A percentile compares a stretch with the other conserved stretches of the same genome.
These are phyloP conservation scores for Kazachstania kunashirensis DNA, from an alignment of 805 yeast genomes.

Conservation along the genomic window DNA sequence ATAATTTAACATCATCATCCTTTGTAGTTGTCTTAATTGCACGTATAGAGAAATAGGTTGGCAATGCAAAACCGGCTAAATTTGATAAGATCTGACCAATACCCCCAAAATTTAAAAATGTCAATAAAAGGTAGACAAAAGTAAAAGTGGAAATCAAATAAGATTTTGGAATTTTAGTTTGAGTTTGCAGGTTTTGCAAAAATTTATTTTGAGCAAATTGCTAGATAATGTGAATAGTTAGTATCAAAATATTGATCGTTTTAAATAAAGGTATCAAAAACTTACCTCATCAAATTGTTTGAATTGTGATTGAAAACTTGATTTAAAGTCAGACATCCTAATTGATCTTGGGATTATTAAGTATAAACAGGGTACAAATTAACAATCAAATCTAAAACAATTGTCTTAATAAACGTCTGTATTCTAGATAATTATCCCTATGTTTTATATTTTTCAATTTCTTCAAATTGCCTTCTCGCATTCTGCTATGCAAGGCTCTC, in stretches of 20 bases:
- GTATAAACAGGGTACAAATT: too few relatives aligned
- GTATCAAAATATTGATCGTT: not conserved
- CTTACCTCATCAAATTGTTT: constrained; percentile 27
- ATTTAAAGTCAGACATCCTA: constrained; percentile 39
- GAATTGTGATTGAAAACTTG: constrained; percentile 39
- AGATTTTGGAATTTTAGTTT: constrained; percentile 63
- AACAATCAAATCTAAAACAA: too few relatives aligned
- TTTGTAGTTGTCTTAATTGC: constrained; percentile 68
- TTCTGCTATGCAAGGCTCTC: too few relatives aligned
- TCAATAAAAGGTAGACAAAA: constrained; percentile 59
- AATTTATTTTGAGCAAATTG: constrained; percentile 26
- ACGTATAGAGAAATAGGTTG: constrained; percentile 77
- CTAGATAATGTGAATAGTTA: constrained; percentile 8
- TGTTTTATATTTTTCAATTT: too few relatives aligned
- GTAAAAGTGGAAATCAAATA: constrained; percentile 65
- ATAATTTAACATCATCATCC: constrained; percentile 74
- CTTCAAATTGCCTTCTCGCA: too few relatives aligned
- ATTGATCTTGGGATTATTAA: too few relatives aligned
- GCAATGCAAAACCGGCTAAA: constrained; percentile 81
- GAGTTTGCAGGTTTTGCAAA: constrained; percentile 35
- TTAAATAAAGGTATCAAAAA: not conserved
- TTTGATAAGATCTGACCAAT: constrained; percentile 90
- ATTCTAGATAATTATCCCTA: too few relatives aligned
- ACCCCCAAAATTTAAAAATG: constrained; percentile 88
- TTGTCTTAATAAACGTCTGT: too few relatives aligned